phyloP scores from a whole-genome alignment of 495 filamentous ascomycete species.

The Neurospora africana region DNA sequence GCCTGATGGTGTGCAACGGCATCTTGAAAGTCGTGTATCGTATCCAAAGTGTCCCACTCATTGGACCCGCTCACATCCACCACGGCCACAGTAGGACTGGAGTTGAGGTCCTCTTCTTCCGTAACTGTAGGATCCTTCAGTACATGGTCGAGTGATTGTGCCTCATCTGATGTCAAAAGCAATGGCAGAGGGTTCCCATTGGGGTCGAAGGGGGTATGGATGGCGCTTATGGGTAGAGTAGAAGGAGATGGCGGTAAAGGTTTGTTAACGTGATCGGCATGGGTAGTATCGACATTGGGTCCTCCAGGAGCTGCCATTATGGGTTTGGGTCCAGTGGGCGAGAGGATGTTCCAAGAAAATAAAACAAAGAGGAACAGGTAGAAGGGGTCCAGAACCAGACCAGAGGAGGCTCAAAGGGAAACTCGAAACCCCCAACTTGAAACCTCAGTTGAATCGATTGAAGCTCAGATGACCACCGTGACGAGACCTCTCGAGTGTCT shows the following conservation, averaged over 20 bases:
- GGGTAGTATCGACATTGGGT: neutral
- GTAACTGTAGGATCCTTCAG: neutral
- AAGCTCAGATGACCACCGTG: neutral
- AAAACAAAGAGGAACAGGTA: neutral
- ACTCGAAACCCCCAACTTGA: neutral
- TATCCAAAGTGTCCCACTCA: slow-evolving; percentile 32
- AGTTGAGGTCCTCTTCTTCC: neutral
- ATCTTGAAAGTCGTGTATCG: slow-evolving; percentile 27
- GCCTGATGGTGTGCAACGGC: slow-evolving; percentile 17
- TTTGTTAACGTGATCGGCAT: neutral
- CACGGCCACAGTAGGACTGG: slow-evolving; percentile 3
- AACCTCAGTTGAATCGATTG: neutral
- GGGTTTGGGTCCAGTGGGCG: neutral
- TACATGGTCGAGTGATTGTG: neutral
- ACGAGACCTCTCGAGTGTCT: neutral
- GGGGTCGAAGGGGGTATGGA: neutral
- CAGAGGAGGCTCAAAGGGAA: neutral
- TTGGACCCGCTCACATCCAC: slow-evolving; percentile 12
- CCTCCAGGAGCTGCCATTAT: neutral
- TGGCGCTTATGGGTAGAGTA: neutral
- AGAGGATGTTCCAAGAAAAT: neutral
- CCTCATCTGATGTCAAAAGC: slow-evolving; percentile 2
- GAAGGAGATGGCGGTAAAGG: slow-evolving; percentile 1
- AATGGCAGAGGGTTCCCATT: slow-evolving; percentile 1
- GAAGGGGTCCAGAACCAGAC: neutral